Base-by-base conservation (phyloP, 192 early-diverging fungal genomes). In the Spinellus fusiger region DNA sequence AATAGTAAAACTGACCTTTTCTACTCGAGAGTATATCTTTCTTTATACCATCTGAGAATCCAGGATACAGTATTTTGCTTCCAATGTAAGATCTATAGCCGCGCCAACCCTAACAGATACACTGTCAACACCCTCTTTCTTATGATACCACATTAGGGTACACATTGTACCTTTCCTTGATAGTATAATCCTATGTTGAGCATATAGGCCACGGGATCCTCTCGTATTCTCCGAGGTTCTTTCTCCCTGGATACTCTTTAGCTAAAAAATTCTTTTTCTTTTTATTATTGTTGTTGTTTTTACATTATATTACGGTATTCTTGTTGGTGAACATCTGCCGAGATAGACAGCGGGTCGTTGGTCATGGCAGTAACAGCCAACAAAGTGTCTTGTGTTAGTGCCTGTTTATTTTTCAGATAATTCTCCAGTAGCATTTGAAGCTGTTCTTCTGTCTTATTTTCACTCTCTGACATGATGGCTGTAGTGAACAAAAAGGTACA, bases 81-180 rank as follows among this genome's bases (percentile, higher is more conserved):
- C 89, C 89, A 56, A 91, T 85, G 66, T 89, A 89, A 54, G 84
- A 77, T 62, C 80, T 84, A 58, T 91, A 89, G 28, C 85, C 82
- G 73, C 86, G 79, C 89, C 89, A 91, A 7, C 89, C 89, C 89
- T 90, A 61, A 9, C 6, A 58, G 22, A 22, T 33, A 63, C n/a
- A 26, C 29, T 3, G 44, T 48, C 18, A 28, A 54, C 59, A 54
- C 33, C 32, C 4, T 38, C 23, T 4, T 9, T 20, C 28, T 13
- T 2, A 5, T 4, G 10, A 18, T 27, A 47, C 18, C 4, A 18
- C 5, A 49, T 38, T 20, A 23, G 18, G 15, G 6, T 57, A 28
- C n/a, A n/a, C n/a, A n/a, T n/a, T n/a, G 6, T 80, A 81, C 82
- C 40, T 77, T 76, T 56, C 82, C 82, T 56, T 81, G 77, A 44